phyloP scores from a whole-genome alignment of 2,329 filamentous ascomycete genomes.

The Gremmenia infestans region DNA sequence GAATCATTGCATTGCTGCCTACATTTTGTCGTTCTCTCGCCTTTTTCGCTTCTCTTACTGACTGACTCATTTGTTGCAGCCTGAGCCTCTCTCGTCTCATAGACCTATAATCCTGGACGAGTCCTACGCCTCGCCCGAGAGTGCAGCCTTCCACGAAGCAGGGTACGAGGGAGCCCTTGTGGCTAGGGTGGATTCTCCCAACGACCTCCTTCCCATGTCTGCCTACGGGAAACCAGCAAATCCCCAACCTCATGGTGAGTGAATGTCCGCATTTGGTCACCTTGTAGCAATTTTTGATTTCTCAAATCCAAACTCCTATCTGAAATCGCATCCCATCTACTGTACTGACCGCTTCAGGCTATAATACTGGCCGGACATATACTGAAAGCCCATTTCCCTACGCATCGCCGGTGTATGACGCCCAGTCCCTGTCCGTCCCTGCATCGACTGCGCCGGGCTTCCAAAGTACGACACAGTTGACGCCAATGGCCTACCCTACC shows the following conservation, averaged over 20 bases:
- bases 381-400: constrained; percentile 41
- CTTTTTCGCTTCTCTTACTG: background rate
- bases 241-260: constrained; percentile 78
- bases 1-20: constrained; percentile 2
- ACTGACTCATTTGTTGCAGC: constrained; percentile 24
- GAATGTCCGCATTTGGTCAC: background rate
- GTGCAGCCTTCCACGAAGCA: constrained; percentile 32
- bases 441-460: constrained; percentile 30
- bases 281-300: background rate
- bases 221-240: constrained; percentile 73
- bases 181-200: constrained; percentile 30
- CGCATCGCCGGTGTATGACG: constrained; percentile 43
- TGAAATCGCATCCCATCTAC: constrained; percentile 2
- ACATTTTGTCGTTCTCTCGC: background rate
- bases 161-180: constrained; percentile 33
- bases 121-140: constrained; percentile 32
- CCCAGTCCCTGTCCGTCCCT: constrained; percentile 44
- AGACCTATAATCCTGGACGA: constrained; percentile 33
- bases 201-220: constrained; percentile 62
- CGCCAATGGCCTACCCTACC: constrained; percentile 36
- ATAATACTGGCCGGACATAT: constrained; percentile 27
- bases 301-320: too few relatives aligned
- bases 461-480: constrained; percentile 26
- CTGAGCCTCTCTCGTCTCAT: constrained; percentile 24
- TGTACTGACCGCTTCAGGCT: constrained; percentile 22